A percentile compares a stretch with the other conserved stretches of the same genome.
These are phyloP conservation scores for Acacia pycnantha DNA, from an alignment of 331 rosid genomes.

Conservation along the genomic window DNA sequence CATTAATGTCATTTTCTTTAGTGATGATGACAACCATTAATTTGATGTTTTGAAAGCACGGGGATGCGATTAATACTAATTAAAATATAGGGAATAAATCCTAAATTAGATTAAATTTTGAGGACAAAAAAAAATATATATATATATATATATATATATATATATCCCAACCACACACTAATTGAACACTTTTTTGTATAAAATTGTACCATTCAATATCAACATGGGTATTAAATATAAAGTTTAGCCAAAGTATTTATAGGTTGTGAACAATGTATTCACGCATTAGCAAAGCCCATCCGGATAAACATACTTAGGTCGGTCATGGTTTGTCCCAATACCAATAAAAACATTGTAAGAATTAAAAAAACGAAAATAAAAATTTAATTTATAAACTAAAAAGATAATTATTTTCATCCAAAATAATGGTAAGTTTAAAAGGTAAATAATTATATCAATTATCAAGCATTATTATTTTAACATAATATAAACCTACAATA, in stretches of 20 bases:
- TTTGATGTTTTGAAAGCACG: background rate
- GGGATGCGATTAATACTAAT: background rate
- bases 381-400: background rate
- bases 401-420: background rate
- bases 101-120: background rate
- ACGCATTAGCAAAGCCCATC: too few relatives aligned
- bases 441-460: too few relatives aligned
- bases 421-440: background rate
- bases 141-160: too few relatives aligned
- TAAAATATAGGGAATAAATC: background rate
- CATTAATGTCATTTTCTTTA: background rate
- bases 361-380: background rate
- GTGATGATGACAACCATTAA: background rate
- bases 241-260: too few relatives aligned
- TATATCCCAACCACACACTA: too few relatives aligned
- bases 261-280: too few relatives aligned
- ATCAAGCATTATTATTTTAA: too few relatives aligned
- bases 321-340: background rate
- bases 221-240: too few relatives aligned
- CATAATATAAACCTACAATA: background rate
- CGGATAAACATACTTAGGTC: background rate
- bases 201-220: background rate
- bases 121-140: too few relatives aligned
- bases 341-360: background rate
- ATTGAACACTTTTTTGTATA: too few relatives aligned